These are phyloP conservation scores for Tulasnella sp. DNA, from an alignment of 768 basidiomycete species.

Conservation along the genomic window DNA sequence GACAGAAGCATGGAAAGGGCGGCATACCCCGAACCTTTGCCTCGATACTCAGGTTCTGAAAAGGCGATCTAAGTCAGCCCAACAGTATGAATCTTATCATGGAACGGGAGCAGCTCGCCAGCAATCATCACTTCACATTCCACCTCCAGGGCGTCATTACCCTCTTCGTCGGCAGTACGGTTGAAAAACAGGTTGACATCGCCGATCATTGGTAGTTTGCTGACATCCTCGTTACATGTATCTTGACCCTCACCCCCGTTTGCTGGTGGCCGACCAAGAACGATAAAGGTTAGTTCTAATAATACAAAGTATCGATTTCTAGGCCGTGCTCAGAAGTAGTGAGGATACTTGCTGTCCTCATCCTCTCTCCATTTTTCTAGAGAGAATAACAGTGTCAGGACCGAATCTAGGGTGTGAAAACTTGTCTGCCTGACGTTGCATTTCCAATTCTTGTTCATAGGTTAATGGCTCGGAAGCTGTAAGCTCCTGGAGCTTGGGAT, in stretches of 20 bases:
- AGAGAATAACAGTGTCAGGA: background rate
- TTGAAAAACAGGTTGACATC: conserved; percentile 91
- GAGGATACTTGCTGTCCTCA: conserved; percentile 60
- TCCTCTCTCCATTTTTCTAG: conserved; percentile 83
- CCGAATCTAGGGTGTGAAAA: background rate
- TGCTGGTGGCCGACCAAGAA: conserved; percentile 52
- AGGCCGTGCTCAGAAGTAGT: background rate
- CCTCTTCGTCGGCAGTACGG: conserved; percentile 42
- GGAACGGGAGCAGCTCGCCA: conserved; percentile 13
- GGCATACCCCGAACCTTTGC: conserved; percentile 61
- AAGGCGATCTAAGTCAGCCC: background rate
- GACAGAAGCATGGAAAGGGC: conserved; percentile 63
- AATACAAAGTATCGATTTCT: background rate
- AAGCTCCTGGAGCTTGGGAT: conserved; percentile 60
- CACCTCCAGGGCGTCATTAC: conserved; percentile 54
- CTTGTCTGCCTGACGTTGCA: conserved; percentile 61
- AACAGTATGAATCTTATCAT: background rate
- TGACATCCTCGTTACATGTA: conserved; percentile 36
- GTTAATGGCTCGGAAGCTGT: conserved; percentile 84
- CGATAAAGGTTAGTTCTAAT: conserved; percentile 82
- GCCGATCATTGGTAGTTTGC: conserved; percentile 67
- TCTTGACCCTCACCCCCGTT: conserved; percentile 24
- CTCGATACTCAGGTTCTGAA: conserved; percentile 62
- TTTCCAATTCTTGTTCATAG: conserved; percentile 77
- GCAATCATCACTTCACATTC: conserved; percentile 58